Conservation (phyloP, 345 rosid genomes). For the Salix purpurea region DNA sequence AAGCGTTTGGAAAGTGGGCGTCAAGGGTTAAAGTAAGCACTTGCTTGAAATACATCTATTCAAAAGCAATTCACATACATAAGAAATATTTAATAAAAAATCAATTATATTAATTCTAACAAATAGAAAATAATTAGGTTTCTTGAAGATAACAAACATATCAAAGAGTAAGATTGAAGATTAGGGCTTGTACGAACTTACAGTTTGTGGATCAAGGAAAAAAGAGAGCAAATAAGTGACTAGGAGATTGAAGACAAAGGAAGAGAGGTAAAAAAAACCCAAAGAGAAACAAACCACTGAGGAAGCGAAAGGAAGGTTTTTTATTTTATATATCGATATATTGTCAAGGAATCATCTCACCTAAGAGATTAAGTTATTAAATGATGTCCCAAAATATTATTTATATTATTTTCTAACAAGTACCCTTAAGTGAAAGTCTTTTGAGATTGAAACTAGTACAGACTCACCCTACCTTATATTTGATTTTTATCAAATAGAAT, state of each 20-base stretch:
- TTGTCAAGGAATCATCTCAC: too few species aligned
- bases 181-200: conserved; percentile 32
- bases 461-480: too few species aligned
- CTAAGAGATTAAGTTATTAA: too few species aligned
- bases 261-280: background rate
- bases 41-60: too few species aligned
- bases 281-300: conserved; percentile 11
- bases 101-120: background rate
- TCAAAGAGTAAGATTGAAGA: conserved; percentile 13
- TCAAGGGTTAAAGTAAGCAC: too few species aligned
- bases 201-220: conserved; percentile 31
- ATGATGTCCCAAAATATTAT: too few species aligned
- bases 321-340: too few species aligned
- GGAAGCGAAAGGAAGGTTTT: conserved; percentile 2
- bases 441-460: too few species aligned
- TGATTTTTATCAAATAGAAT: too few species aligned
- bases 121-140: conserved; percentile 18
- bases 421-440: too few species aligned
- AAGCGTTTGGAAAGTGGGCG: too few species aligned
- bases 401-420: too few species aligned
- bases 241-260: conserved; percentile 30
- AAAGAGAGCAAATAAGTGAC: conserved; percentile 30
- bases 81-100: background rate
- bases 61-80: background rate
- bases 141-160: conserved; percentile 17